Evolutionary conservation across 208 protist species (phyloP).

Genomic region (Crithidia sp.): DNA sequence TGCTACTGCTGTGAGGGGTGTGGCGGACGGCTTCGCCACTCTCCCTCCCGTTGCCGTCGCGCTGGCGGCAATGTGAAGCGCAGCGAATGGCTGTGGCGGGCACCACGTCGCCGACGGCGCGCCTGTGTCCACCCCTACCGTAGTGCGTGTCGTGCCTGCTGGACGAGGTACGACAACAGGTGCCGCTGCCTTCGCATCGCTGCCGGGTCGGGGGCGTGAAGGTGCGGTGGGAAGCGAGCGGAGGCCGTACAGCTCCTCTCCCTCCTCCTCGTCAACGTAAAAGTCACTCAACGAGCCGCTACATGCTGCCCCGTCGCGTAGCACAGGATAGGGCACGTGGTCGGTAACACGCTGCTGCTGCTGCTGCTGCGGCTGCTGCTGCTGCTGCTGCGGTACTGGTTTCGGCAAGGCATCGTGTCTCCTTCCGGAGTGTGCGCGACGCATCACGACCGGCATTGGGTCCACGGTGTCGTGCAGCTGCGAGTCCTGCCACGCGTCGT

Average conservation of each 20-base stretch:
- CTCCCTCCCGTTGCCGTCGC: not conserved
- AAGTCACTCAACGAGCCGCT: not conserved
- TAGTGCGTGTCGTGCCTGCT: too few relatives aligned
- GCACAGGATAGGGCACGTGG: not conserved
- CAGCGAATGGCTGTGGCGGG: not conserved
- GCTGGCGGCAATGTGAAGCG: not conserved
- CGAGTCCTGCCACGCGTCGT: slow-evolving; percentile 1
- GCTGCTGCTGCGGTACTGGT: too few relatives aligned
- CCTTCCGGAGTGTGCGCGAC: not conserved
- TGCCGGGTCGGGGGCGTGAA: too few relatives aligned
- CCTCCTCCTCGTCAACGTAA: not conserved
- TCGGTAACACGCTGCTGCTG: too few relatives aligned
- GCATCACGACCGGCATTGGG: not conserved
- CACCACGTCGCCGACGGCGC: too few relatives aligned
- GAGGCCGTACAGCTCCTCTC: not conserved
- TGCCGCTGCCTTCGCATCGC: too few relatives aligned
- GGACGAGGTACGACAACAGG: too few relatives aligned
- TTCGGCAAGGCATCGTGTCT: too few relatives aligned
- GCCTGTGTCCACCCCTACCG: too few relatives aligned
- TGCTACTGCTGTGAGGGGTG: too few relatives aligned
- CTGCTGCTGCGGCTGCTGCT: too few relatives aligned
- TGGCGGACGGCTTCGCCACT: not conserved
- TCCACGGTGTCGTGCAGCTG: not conserved
- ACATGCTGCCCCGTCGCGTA: not conserved
- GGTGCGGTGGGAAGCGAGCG: too few relatives aligned